A percentile compares a stretch with the other conserved stretches of the same genome.
Conservation (phyloP, 495 filamentous ascomycete species). For the Chlorociboria aeruginascens region DNA sequence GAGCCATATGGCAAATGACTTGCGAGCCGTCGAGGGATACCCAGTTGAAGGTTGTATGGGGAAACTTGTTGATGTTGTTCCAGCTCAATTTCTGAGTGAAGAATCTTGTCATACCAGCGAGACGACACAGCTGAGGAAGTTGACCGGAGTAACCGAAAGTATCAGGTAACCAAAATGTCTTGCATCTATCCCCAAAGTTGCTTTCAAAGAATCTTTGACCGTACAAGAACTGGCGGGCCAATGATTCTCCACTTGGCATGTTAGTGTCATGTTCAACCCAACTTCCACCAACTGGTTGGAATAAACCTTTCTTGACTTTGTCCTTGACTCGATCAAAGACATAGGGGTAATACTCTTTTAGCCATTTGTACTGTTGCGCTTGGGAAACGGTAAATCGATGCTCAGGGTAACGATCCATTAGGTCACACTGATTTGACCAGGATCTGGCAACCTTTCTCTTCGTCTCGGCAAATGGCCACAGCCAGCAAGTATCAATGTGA, state of each 20-base stretch:
- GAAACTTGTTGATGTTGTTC: constrained; percentile 99
- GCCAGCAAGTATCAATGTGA: constrained; percentile 95
- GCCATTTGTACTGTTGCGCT: constrained; percentile 97
- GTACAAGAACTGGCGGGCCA: constrained; percentile 90
- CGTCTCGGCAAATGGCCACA: constrained; percentile 98
- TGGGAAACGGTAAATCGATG: constrained; percentile 85
- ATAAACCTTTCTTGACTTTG: constrained; percentile 80
- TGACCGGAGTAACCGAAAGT: constrained; percentile 96
- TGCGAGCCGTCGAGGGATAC: constrained; percentile 89
- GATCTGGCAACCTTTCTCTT: constrained; percentile 93
- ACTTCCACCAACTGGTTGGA: constrained; percentile 91
- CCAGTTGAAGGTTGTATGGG: constrained; percentile 98
- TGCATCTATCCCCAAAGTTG: constrained; percentile 77
- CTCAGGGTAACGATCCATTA: constrained; percentile 91
- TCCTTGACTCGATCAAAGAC: constrained; percentile 76
- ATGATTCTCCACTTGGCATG: constrained; percentile 86
- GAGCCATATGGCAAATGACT: constrained; percentile 94
- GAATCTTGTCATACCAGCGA: constrained; percentile 90
- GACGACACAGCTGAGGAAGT: constrained; percentile 80
- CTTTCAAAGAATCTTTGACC: constrained; percentile 92
- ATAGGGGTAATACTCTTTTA: constrained; percentile 76
- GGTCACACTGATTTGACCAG: constrained; percentile 89
- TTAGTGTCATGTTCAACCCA: constrained; percentile 99
- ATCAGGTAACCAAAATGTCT: constrained; percentile 94
- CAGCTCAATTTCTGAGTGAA: constrained; percentile 88